Evolutionary conservation across 345 rosid genomes (phyloP), one percentile per base, ranked within the genome.

Genomic region (Melastoma malabathricum): DNA sequence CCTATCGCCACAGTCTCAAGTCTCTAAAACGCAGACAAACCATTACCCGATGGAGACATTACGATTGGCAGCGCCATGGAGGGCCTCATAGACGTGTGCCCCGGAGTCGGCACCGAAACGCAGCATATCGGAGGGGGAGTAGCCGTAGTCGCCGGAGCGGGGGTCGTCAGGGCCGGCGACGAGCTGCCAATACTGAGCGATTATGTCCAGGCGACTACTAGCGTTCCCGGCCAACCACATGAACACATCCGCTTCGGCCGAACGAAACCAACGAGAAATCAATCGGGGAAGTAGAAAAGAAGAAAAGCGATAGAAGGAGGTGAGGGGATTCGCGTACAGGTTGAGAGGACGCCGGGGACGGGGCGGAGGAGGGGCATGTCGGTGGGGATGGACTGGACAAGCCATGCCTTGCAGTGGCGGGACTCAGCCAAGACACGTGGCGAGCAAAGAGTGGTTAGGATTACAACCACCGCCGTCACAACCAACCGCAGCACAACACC

Each of bases 321-420:
- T 34, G 12, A 14, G 38, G 16, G 10, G 4, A 19, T 16, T 5
- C 13, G 44, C 15, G 65, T 69, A 80, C 97, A 84, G 12, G 95
- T 76, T 20, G 89, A 75, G 57, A 89, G 83, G 38, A 84, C 85
- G 44, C 93, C 94, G 17, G 92, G 61, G 64, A 80, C 75, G 14
- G 43, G 79, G 27, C 56, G 77, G 69, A 89, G 95, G 61, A 72
- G 70, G 15, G 83, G 82, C 95, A 84, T 89, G 63, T 80, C 84
- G 7, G 92, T 89, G 58, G 97, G 97, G 64, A 84, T 82, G 38
- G 97, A 89, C 43, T 84, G 97, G 60, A 89, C 97, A 4, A 84
- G 75, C 97, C 97, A 89, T 39, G 97, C 94, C 71, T 80, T 72
- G 81, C 94, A 82, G 54, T 59, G 54, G 16, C 49, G 60, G 5